Conservation (phyloP, 106 monocot genomes). For the Amphibolis antarctica region DNA sequence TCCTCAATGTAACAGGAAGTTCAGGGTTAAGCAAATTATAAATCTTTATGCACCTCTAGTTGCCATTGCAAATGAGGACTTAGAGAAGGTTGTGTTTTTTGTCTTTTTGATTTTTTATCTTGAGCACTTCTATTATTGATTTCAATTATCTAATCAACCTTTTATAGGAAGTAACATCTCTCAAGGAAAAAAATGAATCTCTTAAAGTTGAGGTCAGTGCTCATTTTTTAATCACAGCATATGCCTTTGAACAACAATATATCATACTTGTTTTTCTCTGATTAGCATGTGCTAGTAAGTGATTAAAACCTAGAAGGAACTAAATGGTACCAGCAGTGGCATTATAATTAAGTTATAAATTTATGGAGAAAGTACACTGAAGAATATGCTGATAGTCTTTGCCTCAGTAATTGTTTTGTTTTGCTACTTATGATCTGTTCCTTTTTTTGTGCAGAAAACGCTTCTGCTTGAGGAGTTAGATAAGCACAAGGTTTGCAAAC, state of each 20-base stretch:
- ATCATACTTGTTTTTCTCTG: background rate
- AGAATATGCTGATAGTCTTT: background rate
- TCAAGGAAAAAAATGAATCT: conserved; percentile 18
- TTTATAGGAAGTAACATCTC: conserved; percentile 11
- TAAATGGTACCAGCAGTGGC: no score
- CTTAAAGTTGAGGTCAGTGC: conserved; percentile 15
- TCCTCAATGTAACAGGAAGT: conserved; percentile 19
- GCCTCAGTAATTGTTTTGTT: background rate
- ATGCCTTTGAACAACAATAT: background rate
- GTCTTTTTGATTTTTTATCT: background rate
- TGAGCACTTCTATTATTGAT: background rate
- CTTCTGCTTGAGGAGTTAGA: conserved; percentile 4
- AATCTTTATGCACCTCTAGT: conserved; percentile 23
- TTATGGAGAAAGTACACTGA: background rate
- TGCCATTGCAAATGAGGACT: conserved; percentile 16
- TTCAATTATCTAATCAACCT: background rate
- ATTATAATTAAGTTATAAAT: no score
- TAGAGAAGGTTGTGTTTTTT: conserved; percentile 17
- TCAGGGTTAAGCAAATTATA: conserved; percentile 17
- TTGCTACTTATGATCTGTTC: background rate
- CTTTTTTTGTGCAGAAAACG: conserved; percentile 10
- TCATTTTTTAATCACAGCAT: background rate
- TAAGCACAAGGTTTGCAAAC: conserved; percentile 7
- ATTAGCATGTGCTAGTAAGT: background rate
- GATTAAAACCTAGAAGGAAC: no score